Evolutionary conservation across 331 rosid genomes (phyloP), one percentile per base, ranked within the genome.

Genomic region (Acacia pycnantha): DNA sequence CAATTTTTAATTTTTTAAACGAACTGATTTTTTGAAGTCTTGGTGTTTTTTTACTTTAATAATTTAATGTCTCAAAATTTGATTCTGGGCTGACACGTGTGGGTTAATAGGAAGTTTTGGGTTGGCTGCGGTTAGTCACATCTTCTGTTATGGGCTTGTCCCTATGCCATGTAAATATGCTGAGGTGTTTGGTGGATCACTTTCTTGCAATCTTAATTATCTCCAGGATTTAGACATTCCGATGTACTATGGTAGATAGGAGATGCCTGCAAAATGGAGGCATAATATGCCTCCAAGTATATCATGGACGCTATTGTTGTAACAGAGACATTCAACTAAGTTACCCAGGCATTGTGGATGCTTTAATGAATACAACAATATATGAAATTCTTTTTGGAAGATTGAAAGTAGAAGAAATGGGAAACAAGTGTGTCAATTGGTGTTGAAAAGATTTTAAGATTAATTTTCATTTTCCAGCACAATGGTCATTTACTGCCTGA

Each of bases 11-110:
- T 14, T 62, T 62, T 27, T 27, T 5, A 14, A 62, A 26, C 29
- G 19, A 58, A 41, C n/a, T 6, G 58, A 47, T 71, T 67, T 77
- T 59, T 22, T 72, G 14, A 46, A 26, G 8, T 44, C 16, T 44
- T 2, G 43, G 62, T 21, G 62, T 21, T 6, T 54, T 54, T 54
- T 54, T 13, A 54, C n/a, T 54, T 54, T 54, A 54, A 54, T 54
- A 8, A n/a, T 54, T 22, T 62, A 26, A 72, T 73, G 64, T 85
- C 58, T 68, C 24, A 27, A 64, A 75, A 46, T 76, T n/a, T 68
- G 41, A 67, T 77, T 70, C 11, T 78, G 35, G 26, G 73, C 51
- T 27, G 74, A 47, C 15, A 59, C 35, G 29, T 62, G 75, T 16
- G 43, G 6, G 18, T 82, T 54, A 5, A 50, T 16, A 51, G 31